A percentile compares a stretch with the other conserved stretches of the same genome.
Evolutionary conservation across 1,284 basidiomycete species (phyloP).

Genomic region (Ganoderma lucidum): DNA sequence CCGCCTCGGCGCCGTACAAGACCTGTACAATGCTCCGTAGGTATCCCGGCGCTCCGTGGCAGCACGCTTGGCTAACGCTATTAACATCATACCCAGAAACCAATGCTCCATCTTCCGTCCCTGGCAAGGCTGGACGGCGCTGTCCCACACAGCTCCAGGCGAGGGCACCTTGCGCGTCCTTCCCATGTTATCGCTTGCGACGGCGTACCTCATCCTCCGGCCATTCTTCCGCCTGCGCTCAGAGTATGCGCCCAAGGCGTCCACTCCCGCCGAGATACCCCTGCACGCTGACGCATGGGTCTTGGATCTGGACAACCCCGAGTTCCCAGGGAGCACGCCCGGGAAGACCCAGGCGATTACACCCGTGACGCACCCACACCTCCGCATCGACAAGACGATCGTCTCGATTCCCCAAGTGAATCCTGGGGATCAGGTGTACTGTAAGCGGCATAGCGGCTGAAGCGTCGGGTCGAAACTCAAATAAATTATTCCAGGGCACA

Average conservation of each 20-base stretch:
- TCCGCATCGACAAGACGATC: constrained; percentile 63
- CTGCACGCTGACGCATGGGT: constrained; percentile 65
- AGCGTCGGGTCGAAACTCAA: not conserved
- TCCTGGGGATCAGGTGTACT: constrained; percentile 83
- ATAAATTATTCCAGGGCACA: constrained; percentile 54
- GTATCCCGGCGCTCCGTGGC: constrained; percentile 25
- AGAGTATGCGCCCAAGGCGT: constrained; percentile 14
- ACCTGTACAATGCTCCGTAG: constrained; percentile 62
- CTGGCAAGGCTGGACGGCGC: constrained; percentile 79
- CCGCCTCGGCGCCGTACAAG: constrained; percentile 60
- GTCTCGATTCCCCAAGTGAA: constrained; percentile 60
- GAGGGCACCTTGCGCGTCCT: constrained; percentile 75
- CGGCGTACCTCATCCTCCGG: constrained; percentile 77
- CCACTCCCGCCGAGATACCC: constrained; percentile 23
- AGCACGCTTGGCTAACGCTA: no score
- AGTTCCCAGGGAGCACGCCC: constrained; percentile 70
- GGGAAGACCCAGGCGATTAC: constrained; percentile 73
- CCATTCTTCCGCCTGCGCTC: constrained; percentile 71
- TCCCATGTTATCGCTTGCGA: constrained; percentile 61
- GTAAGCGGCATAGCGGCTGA: constrained; percentile 45
- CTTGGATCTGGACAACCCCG: constrained; percentile 62
- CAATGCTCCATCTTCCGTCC: constrained; percentile 82
- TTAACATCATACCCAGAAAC: constrained; percentile 45
- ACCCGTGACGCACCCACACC: constrained; percentile 73
- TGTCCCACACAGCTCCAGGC: constrained; percentile 66